Evolutionary conservation across 768 basidiomycete species (phyloP).

Genomic region (Naganishia randhawae): DNA sequence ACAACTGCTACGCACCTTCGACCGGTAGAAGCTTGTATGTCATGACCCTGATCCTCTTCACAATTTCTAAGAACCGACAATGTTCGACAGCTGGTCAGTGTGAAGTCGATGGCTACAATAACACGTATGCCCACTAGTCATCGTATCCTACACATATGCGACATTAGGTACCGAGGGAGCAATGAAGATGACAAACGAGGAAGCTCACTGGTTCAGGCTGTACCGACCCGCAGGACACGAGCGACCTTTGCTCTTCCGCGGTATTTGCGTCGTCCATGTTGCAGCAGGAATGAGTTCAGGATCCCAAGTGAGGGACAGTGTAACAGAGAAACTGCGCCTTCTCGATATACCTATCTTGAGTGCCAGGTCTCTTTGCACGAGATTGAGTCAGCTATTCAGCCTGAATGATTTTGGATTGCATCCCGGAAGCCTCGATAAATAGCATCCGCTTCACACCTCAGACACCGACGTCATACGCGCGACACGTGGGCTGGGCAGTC

Average conservation of each 20-base stretch:
- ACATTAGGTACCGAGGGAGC: neutral
- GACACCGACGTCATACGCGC: neutral
- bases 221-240: constrained; percentile 37
- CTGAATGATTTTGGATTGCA: no score
- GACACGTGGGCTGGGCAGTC: neutral
- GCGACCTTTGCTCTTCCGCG: constrained; percentile 46
- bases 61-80: constrained; percentile 59
- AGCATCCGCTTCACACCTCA: neutral
- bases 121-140: constrained; percentile 30
- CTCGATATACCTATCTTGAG: no score
- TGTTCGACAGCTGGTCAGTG: neutral
- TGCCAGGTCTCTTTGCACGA: no score
- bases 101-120: neutral
- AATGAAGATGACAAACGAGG: neutral
- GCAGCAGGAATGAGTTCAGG: neutral
- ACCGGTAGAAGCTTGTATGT: constrained; percentile 73
- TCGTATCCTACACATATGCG: constrained; percentile 36
- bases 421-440: neutral
- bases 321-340: no score
- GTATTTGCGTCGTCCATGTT: constrained; percentile 27
- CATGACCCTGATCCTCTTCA: constrained; percentile 72
- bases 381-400: no score
- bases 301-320: neutral
- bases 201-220: constrained; percentile 43
- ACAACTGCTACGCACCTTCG: constrained; percentile 50